Percentiles rank a stretch among this genome's conserved stretches.
These are phyloP conservation scores for Papilionanthe hybrid DNA, from an alignment of 116 monocot species.

Conservation along the genomic window DNA sequence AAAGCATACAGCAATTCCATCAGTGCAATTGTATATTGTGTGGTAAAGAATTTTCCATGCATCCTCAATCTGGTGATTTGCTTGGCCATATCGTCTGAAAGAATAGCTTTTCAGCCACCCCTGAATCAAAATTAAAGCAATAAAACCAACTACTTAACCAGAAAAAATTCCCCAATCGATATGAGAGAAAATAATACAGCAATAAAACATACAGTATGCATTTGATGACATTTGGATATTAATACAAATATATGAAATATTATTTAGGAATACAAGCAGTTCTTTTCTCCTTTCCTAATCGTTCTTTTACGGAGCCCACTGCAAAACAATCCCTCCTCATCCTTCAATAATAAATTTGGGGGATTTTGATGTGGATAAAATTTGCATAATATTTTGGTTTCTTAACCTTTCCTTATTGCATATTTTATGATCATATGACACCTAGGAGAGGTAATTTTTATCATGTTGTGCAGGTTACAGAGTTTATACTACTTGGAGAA, in stretches of 20 bases:
- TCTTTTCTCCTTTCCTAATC: not conserved
- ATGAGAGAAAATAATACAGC: no score
- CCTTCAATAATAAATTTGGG: no score
- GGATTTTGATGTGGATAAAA: no score
- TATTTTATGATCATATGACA: no score
- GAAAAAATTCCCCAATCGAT: not conserved
- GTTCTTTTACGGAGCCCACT: not conserved
- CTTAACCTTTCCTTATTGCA: no score
- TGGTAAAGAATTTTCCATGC: constrained; percentile 55
- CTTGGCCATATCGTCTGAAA: constrained; percentile 62
- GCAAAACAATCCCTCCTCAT: no score
- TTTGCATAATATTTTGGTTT: no score
- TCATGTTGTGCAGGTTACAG: no score
- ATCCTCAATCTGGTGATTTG: constrained; percentile 33
- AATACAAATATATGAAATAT: not conserved
- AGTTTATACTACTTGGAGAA: no score
- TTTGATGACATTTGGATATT: not conserved
- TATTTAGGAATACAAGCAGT: not conserved
- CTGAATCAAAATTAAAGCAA: constrained; percentile 21
- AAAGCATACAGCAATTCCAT: constrained; percentile 74
- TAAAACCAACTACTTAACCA: not conserved
- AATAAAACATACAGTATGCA: not conserved
- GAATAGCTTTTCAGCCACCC: constrained; percentile 78
- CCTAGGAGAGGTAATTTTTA: no score
- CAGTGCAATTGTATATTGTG: constrained; percentile 73